A percentile compares a stretch with the other conserved stretches of the same genome.
These are phyloP conservation scores for Entamoeba moshkovskii DNA, from an alignment of 208 protist genomes.

Conservation along the genomic window DNA sequence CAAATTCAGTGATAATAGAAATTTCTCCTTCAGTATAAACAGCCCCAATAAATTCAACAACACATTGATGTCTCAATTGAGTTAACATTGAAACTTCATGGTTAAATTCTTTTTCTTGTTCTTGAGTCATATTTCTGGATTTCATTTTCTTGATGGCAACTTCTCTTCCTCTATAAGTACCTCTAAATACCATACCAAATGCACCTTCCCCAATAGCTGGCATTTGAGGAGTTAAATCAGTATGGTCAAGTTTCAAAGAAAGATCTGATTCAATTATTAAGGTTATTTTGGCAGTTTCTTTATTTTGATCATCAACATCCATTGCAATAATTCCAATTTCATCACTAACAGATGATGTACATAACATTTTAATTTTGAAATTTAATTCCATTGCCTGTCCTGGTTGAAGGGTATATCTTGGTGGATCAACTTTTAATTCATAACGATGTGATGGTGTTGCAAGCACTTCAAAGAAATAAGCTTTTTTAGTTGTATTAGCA, in stretches of 20 bases:
- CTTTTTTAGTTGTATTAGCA: background rate
- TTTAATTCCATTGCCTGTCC: background rate
- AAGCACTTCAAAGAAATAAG: background rate
- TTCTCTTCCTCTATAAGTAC: background rate
- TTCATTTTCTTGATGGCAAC: background rate
- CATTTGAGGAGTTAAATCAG: background rate
- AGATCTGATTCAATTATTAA: background rate
- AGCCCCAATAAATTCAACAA: background rate
- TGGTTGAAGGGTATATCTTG: background rate
- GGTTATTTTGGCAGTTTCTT: background rate
- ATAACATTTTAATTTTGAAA: background rate
- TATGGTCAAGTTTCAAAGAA: background rate
- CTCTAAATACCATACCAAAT: background rate
- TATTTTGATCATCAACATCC: background rate
- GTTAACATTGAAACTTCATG: background rate
- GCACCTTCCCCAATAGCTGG: background rate
- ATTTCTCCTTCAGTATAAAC: background rate
- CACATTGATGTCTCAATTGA: background rate
- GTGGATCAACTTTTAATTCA: background rate
- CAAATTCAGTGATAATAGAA: background rate
- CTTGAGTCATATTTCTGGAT: background rate
- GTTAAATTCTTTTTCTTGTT: background rate
- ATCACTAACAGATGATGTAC: background rate
- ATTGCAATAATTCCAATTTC: background rate
- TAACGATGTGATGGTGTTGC: background rate